Evolutionary conservation across 2,329 filamentous ascomycete species (phyloP).

Genomic region (Alternaria sp.): DNA sequence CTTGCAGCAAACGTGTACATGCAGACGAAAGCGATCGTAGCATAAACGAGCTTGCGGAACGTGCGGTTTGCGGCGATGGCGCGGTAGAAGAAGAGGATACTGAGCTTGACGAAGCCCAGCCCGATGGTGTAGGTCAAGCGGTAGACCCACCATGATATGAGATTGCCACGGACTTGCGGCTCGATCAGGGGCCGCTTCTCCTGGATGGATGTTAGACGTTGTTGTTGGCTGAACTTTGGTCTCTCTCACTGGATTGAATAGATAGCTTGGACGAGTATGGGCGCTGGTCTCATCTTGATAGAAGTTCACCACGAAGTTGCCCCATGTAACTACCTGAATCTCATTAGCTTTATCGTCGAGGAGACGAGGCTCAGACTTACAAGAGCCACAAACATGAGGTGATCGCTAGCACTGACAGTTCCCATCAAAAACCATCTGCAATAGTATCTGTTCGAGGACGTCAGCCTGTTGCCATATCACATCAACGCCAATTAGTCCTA

Average conservation of each 20-base stretch:
- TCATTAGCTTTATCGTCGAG: slow-evolving; percentile 11
- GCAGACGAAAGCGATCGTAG: slow-evolving; percentile 37
- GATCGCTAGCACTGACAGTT: slow-evolving; percentile 38
- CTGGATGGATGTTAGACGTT: slow-evolving; percentile 21
- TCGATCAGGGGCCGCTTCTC: slow-evolving; percentile 37
- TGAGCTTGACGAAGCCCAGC: slow-evolving; percentile 42
- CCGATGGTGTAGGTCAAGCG: slow-evolving; percentile 39
- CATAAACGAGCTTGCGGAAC: slow-evolving; percentile 39
- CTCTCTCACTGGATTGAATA: slow-evolving; percentile 33
- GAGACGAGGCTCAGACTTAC: slow-evolving; percentile 19
- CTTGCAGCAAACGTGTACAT: slow-evolving; percentile 38
- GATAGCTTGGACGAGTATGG: slow-evolving; percentile 29
- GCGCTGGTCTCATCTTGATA: slow-evolving; percentile 42
- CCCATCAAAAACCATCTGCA: slow-evolving; percentile 44
- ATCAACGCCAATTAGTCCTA: slow-evolving; percentile 15
- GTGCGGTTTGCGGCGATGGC: slow-evolving; percentile 42
- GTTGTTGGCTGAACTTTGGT: not conserved
- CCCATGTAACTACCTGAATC: slow-evolving; percentile 43
- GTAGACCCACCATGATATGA: slow-evolving; percentile 45
- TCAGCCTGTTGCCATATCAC: slow-evolving; percentile 1
- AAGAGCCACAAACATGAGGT: slow-evolving; percentile 43
- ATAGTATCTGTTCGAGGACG: slow-evolving; percentile 33
- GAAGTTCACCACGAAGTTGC: slow-evolving; percentile 44
- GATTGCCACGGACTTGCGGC: slow-evolving; percentile 29
- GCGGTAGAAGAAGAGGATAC: slow-evolving; percentile 45